These are phyloP conservation scores for Panicum virgatum DNA, from an alignment of 202 grass and related monocot genomes.

Conservation along the genomic window DNA sequence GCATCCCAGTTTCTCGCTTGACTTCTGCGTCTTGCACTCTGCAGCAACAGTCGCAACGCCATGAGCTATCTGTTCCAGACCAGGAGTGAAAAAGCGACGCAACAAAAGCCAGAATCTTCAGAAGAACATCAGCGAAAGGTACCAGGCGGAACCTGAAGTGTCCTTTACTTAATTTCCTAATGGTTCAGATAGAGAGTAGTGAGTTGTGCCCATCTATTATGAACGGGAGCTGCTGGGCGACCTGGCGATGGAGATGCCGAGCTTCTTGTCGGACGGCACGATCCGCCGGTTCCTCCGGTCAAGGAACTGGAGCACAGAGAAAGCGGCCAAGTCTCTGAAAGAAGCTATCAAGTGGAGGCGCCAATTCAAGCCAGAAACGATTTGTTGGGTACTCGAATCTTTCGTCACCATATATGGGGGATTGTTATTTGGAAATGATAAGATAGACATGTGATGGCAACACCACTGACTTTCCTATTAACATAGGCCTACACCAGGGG, in stretches of 20 bases:
- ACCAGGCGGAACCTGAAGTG: not conserved
- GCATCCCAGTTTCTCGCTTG: not conserved
- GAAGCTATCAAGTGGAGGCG: slow-evolving; percentile 51
- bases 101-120: not conserved
- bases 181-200: too few relatives aligned
- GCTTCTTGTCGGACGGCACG: slow-evolving; percentile 39
- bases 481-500: too few relatives aligned
- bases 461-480: too few relatives aligned
- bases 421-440: not conserved
- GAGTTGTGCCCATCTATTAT: not conserved
- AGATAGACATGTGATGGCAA: too few relatives aligned
- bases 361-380: slow-evolving; percentile 39
- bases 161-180: not conserved
- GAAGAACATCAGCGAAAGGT: slow-evolving; percentile 39
- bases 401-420: not conserved
- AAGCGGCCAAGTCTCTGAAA: slow-evolving; percentile 34
- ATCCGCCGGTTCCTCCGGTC: slow-evolving; percentile 51
- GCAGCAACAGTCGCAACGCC: not conserved
- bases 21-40: not conserved
- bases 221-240: slow-evolving; percentile 19
- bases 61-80: slow-evolving; percentile 29
- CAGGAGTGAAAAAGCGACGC: not conserved
- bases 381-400: slow-evolving; percentile 25
- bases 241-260: slow-evolving; percentile 37
- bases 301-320: slow-evolving; percentile 31